Evolutionary conservation across 2,329 filamentous ascomycete genomes (phyloP), one percentile per base, ranked within the genome.

Genomic region (Calycina herbarum): DNA sequence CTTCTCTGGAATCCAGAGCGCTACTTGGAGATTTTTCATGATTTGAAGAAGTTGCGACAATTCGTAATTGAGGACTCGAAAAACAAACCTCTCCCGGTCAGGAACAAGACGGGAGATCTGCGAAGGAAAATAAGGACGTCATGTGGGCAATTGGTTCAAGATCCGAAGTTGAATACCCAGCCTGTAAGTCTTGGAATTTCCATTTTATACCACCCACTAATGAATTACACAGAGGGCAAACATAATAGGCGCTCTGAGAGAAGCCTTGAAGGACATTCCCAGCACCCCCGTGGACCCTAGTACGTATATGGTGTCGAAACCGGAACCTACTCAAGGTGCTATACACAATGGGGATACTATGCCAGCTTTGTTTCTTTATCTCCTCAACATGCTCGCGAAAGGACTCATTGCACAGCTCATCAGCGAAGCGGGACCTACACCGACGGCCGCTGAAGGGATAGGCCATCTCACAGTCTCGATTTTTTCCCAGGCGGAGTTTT

Each of bases 341-440:
- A 72, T 79, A 2, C 77, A 83, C 64, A 84, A 89, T 38, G 73
- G 69, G 8, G 84, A 82, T 27, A 79, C 83, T 24, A 78, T 91
- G 27, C 89, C 91, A 0, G 83, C 85, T 1, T 78, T 91, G 5
- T 85, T 92, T 68, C 79, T 96, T 31, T 96, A 93, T 75, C 82
- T 92, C 1, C 82, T 96, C 64, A 93, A 91, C 72, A 87, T 90
- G 61, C 89, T 94, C 69, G 82, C 89, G 70, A 96, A 96, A 77
- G 82, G 82, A 56, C 82, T 93, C 64, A 83, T 95, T 66, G 85
- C 83, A 58, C 91, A 93, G 69, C 89, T 90, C 72, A 83, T 88
- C 68, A 85, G 83, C 61, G 89, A 92, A 76, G 89, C 87, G 58
- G 83, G 84, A 11, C 84, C 86, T 29, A 86, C 87, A 62, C 83